Base-by-base conservation (phyloP, 805 yeast species). In the Torulaspora gathmanii region DNA sequence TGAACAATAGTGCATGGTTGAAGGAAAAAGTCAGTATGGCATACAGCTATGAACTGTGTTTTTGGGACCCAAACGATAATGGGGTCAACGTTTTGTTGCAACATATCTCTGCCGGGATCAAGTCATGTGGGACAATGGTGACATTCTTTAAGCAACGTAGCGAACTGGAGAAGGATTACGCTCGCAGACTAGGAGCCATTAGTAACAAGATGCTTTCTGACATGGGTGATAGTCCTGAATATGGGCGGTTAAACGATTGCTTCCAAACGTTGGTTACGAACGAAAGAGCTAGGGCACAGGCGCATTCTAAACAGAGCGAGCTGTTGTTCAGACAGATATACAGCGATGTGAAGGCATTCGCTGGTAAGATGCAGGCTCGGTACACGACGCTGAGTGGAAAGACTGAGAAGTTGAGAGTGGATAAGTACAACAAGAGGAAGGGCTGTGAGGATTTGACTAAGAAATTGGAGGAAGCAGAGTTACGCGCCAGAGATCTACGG, bases 61-160 rank as follows among this genome's bases (percentile, higher is more conserved):
- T 64, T 36, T 64, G 69, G 67, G 69, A 64, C 47, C 64, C 64
- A 22, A 52, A 59, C 23, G 66, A 63, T 36, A 55, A 58, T 5
- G 69, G 68, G 11, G 64, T 57, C 20, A 54, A 53, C 35, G 47
- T 61, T 9, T 42, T 64, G 19, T 47, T 63, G 26, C 49, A 52
- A 20, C 69, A 64, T 37, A 51, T 63, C 1, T 49, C 59, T 1
- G 44, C 51, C 6, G 67, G 68, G 5, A 56, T 63, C 16, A 56
- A 51, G 37, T 51, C 67, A 1, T 55, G 61, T 36, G 46, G 53
- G 13, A 49, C 56, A 5, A 33, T 61, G 36, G 53, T 57, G n/a
- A 50, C 46, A 12, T 59, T 62, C 41, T 64, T 62, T 36, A 61
- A 56, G 42, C 59, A 55, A n/a, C 50, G 59, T 43, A 49, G 59